phyloP scores from a whole-genome alignment of 805 yeast genomes.

The Hyphopichia homilentoma region DNA sequence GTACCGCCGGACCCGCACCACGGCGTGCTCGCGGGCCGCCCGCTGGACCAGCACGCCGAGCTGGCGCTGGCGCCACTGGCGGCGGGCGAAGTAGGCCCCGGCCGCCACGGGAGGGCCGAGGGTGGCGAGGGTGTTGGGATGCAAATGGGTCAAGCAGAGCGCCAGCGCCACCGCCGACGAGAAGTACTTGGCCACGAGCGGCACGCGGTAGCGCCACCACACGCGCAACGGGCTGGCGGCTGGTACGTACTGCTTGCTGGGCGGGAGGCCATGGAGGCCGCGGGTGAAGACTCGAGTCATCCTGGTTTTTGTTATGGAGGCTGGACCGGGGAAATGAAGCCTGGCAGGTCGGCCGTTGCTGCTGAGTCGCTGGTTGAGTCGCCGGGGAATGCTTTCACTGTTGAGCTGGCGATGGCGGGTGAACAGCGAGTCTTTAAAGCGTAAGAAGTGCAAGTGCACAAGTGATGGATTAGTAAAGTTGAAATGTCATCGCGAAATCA shows the following conservation, averaged over 20 bases:
- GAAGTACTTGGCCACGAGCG: constrained; percentile 25
- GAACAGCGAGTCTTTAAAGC: too few species aligned
- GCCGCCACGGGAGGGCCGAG: constrained; percentile 34
- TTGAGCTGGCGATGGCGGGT: too few species aligned
- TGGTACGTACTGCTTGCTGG: constrained; percentile 28
- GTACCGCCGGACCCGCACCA: constrained; percentile 21
- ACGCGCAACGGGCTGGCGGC: constrained; percentile 18
- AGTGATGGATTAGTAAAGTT: too few species aligned
- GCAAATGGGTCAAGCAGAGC: constrained; percentile 26
- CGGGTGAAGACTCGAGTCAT: too few species aligned
- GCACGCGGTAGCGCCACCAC: constrained; percentile 24
- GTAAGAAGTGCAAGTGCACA: too few species aligned
- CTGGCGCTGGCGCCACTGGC: constrained; percentile 2
- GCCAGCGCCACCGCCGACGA: constrained; percentile 23
- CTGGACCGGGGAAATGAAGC: too few species aligned
- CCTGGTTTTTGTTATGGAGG: too few species aligned
- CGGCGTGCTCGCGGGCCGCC: constrained; percentile 5
- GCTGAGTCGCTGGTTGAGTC: too few species aligned
- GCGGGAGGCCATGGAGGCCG: too few species aligned
- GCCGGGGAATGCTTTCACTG: too few species aligned
- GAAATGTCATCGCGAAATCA: too few species aligned
- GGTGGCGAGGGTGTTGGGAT: constrained; percentile 33
- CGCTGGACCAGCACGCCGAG: not conserved
- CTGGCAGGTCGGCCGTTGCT: too few species aligned
- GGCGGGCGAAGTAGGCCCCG: constrained; percentile 21